These are phyloP conservation scores for Pilasporangium apinafurcum DNA, from an alignment of 352 stramenopile species.

Conservation along the genomic window DNA sequence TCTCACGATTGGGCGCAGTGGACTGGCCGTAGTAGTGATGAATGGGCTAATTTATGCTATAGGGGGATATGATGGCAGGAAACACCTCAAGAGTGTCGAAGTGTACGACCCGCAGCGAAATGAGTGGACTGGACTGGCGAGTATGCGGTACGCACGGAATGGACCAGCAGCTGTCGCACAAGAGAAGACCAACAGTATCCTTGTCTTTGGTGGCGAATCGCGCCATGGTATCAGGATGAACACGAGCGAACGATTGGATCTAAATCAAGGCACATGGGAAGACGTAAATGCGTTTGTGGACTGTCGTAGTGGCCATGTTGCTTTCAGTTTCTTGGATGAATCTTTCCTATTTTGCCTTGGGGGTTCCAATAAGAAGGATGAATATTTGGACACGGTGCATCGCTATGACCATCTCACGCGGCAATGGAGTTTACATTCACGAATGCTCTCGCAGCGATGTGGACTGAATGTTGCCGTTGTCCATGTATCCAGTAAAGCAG, in stretches of 20 bases:
- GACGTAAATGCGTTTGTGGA: conserved; percentile 53
- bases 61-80: conserved; percentile 57
- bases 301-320: conserved; percentile 57
- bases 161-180: conserved; percentile 45
- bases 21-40: conserved; percentile 40
- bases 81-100: conserved; percentile 63
- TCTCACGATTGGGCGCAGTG: conserved; percentile 45
- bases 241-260: conserved; percentile 45
- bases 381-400: conserved; percentile 63
- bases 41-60: conserved; percentile 54
- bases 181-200: conserved; percentile 36
- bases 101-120: conserved; percentile 43
- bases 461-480: conserved; percentile 57
- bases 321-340: conserved; percentile 47
- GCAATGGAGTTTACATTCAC: conserved; percentile 51
- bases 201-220: conserved; percentile 66
- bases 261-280: conserved; percentile 31
- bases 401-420: conserved; percentile 60
- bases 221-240: conserved; percentile 58
- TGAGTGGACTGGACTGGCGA: conserved; percentile 30
- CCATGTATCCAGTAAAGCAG: conserved; percentile 21
- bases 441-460: conserved; percentile 54
- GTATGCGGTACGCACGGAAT: conserved; percentile 60
- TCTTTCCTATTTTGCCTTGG: conserved; percentile 68
- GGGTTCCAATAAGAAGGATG: conserved; percentile 74